Evolutionary conservation across 352 stramenopile species (phyloP).

Genomic region (Phytophthora aleatoria): DNA sequence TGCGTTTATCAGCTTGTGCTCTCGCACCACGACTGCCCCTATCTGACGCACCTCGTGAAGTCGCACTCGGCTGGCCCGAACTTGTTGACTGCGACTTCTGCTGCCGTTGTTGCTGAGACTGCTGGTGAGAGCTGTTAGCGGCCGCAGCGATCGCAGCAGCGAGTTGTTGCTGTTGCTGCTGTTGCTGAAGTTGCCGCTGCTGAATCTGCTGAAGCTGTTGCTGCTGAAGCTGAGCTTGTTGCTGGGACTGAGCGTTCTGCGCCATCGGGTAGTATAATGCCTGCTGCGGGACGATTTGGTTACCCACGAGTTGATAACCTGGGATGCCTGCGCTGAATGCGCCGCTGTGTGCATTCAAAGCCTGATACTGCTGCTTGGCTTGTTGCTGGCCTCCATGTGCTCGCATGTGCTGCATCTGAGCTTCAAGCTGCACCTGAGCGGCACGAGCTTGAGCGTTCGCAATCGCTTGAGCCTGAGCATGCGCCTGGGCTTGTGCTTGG

Average conservation of each 20-base stretch:
- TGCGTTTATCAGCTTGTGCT: slow-evolving; percentile 30
- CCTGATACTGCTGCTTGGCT: slow-evolving; percentile 71
- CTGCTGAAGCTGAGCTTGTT: slow-evolving; percentile 50
- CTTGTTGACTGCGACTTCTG: slow-evolving; percentile 32
- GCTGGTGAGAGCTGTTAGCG: slow-evolving; percentile 36
- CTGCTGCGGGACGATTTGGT: slow-evolving; percentile 65
- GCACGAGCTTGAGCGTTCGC: slow-evolving; percentile 55
- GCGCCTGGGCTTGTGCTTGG: slow-evolving; percentile 38
- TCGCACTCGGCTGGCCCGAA: slow-evolving; percentile 15
- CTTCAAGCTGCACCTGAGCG: slow-evolving; percentile 52
- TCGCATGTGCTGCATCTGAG: slow-evolving; percentile 47
- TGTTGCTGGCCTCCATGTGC: slow-evolving; percentile 43
- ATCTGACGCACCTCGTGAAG: slow-evolving; percentile 37
- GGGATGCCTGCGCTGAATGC: slow-evolving; percentile 55
- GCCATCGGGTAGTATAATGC: slow-evolving; percentile 61
- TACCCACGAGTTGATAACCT: slow-evolving; percentile 69
- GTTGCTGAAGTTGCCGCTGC: slow-evolving; percentile 43
- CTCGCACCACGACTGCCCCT: slow-evolving; percentile 18
- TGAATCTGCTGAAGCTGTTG: slow-evolving; percentile 59
- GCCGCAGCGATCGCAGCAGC: slow-evolving; percentile 44
- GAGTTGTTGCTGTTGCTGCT: slow-evolving; percentile 53
- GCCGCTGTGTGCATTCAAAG: slow-evolving; percentile 45
- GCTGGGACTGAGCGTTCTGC: slow-evolving; percentile 44
- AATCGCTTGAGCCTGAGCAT: slow-evolving; percentile 60
- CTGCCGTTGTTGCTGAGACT: slow-evolving; percentile 37